These are phyloP conservation scores for Candida ovalis DNA, from an alignment of 805 yeast species.

Conservation along the genomic window DNA sequence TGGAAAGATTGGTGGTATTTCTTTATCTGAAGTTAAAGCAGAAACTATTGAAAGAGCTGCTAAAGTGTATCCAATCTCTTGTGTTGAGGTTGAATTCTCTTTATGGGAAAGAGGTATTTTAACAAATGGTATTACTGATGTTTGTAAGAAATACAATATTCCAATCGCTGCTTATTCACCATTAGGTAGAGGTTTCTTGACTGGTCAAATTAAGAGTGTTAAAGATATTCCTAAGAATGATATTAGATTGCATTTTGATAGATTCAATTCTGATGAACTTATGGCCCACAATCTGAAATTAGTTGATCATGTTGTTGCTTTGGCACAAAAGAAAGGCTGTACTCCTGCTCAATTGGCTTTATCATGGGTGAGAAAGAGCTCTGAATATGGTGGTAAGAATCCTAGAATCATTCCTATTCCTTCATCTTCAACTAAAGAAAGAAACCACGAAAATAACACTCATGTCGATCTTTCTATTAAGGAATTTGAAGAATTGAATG, in stretches of 20 bases:
- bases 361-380: constrained; percentile 55
- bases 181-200: constrained; percentile 71
- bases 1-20: constrained; percentile 66
- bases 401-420: constrained; percentile 77
- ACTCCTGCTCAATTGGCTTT: constrained; percentile 68
- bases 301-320: constrained; percentile 45
- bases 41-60: constrained; percentile 58
- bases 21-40: constrained; percentile 70
- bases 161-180: constrained; percentile 84
- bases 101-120: constrained; percentile 61
- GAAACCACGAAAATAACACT: constrained; percentile 59
- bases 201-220: constrained; percentile 51
- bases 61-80: constrained; percentile 52
- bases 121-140: constrained; percentile 58
- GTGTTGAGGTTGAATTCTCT: constrained; percentile 79
- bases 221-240: constrained; percentile 55
- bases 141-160: constrained; percentile 52
- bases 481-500: constrained; percentile 52
- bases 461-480: constrained; percentile 46
- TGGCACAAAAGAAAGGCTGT: constrained; percentile 43
- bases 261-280: constrained; percentile 53
- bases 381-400: constrained; percentile 33
- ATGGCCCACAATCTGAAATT: constrained; percentile 48
- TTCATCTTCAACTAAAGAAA: constrained; percentile 57
- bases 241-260: constrained; percentile 45